Evolutionary conservation across 148 eudicot species (phyloP).

Genomic region (Agrostemma githago): DNA sequence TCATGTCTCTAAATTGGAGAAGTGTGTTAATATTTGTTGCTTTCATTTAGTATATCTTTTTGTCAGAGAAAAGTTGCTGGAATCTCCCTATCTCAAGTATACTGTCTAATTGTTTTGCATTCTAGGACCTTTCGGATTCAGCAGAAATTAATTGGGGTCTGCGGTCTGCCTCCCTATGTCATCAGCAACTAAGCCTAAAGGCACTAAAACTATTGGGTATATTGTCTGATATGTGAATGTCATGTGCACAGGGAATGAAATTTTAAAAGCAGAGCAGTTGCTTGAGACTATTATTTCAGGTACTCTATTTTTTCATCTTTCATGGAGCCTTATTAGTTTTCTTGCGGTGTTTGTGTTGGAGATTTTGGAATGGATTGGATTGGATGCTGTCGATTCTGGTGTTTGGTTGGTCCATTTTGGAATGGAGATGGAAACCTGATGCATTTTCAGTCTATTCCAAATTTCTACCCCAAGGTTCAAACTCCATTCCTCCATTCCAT

Average conservation of each 20-base stretch:
- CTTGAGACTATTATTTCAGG: slow-evolving; percentile 91
- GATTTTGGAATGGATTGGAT: too few relatives aligned
- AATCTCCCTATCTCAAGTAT: neutral
- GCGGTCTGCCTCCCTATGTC: neutral
- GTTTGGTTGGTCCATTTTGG: too few relatives aligned
- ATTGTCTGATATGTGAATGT: slow-evolving; percentile 19
- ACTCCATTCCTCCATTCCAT: too few relatives aligned
- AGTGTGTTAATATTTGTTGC: neutral
- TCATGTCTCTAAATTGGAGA: neutral
- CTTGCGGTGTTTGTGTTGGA: too few relatives aligned
- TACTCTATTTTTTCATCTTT: slow-evolving; percentile 21
- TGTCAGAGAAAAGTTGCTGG: neutral
- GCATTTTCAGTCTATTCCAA: too few relatives aligned
- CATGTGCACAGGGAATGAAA: slow-evolving; percentile 50
- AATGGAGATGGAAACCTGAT: too few relatives aligned
- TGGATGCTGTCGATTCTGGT: too few relatives aligned
- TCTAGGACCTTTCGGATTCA: neutral
- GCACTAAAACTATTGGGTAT: neutral
- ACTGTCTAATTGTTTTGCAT: neutral
- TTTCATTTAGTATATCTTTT: neutral
- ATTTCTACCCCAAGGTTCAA: too few relatives aligned
- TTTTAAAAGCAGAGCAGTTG: slow-evolving; percentile 64
- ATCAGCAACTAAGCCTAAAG: neutral
- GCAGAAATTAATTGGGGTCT: neutral
- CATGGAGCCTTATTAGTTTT: neutral